Percentiles rank a stretch among this genome's conserved stretches.
phyloP scores from a whole-genome alignment of 345 rosid species.

The Rhodamnia rubescens region DNA sequence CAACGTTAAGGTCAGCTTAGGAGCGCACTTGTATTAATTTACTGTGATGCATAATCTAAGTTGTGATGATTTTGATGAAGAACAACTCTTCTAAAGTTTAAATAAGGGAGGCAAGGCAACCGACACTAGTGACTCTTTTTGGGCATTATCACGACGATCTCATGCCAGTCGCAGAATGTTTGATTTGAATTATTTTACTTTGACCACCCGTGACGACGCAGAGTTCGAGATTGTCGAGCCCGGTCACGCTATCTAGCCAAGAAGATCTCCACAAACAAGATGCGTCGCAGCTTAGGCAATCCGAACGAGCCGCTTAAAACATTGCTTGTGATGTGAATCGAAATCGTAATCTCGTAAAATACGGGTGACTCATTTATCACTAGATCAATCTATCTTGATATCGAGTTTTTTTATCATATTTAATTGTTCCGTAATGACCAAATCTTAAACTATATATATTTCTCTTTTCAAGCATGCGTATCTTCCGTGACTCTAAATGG shows the following conservation, averaged over 20 bases:
- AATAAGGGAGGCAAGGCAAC: background rate
- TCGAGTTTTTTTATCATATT: background rate
- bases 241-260: background rate
- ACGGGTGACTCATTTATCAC: too few relatives aligned
- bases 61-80: too few relatives aligned
- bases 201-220: too few relatives aligned
- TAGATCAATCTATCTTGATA: background rate
- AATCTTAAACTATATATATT: background rate
- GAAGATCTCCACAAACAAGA: background rate
- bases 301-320: background rate
- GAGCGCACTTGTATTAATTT: too few relatives aligned
- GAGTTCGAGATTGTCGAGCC: too few relatives aligned
- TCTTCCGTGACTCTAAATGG: too few relatives aligned
- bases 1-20: too few relatives aligned
- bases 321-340: background rate
- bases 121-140: background rate
- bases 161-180: background rate
- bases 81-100: too few relatives aligned
- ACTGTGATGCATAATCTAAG: too few relatives aligned
- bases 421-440: background rate
- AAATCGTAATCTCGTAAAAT: background rate
- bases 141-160: background rate
- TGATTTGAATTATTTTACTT: background rate
- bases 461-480: background rate
- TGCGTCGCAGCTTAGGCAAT: too few relatives aligned